Percentiles rank a stretch among this genome's conserved stretches.
These are phyloP conservation scores for Dionaea muscipula DNA, from an alignment of 179 eudicot genomes.

Conservation along the genomic window DNA sequence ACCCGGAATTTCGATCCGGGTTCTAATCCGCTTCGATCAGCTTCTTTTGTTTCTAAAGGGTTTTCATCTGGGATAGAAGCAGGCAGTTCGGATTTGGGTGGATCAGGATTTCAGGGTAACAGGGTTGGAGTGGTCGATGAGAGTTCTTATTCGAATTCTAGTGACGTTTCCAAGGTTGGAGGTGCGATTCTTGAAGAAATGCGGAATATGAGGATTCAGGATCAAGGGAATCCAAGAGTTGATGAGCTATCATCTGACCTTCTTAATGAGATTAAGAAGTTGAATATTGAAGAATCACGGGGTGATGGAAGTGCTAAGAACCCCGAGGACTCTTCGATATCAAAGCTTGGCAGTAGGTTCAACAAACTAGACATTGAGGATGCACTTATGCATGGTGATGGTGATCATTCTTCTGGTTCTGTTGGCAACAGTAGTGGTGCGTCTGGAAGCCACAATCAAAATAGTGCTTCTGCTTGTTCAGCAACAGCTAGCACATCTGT, in stretches of 20 bases:
- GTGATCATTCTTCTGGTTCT: slow-evolving; percentile 10
- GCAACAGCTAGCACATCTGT: slow-evolving; percentile 22
- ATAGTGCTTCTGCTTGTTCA: slow-evolving; percentile 21
- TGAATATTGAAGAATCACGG: slow-evolving; percentile 20
- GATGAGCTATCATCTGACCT: slow-evolving; percentile 17
- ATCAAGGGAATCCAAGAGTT: slow-evolving; percentile 5
- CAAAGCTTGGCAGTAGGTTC: slow-evolving; percentile 28
- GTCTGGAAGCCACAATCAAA: slow-evolving; percentile 20
- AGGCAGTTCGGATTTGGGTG: slow-evolving; percentile 8
- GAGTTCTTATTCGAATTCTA: slow-evolving; percentile 14
- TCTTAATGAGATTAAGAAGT: slow-evolving; percentile 17
- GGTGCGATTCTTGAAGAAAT: slow-evolving; percentile 37
- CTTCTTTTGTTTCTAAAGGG: slow-evolving; percentile 14
- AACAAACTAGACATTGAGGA: slow-evolving; percentile 27
- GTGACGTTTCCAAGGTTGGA: slow-evolving; percentile 21
- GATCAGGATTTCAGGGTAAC: slow-evolving; percentile 13
- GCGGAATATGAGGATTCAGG: slow-evolving; percentile 24
- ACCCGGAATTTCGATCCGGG: slow-evolving; percentile 22
- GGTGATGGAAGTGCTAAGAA: slow-evolving; percentile 10
- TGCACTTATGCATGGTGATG: slow-evolving; percentile 13
- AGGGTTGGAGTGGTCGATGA: slow-evolving; percentile 15
- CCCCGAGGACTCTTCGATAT: slow-evolving; percentile 9
- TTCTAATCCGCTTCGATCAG: slow-evolving; percentile 24
- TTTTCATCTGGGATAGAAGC: slow-evolving; percentile 22
- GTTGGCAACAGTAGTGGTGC: slow-evolving; percentile 17